Conservation (phyloP, 176 grass and related monocot species). For the Aegilops sharonensis region DNA sequence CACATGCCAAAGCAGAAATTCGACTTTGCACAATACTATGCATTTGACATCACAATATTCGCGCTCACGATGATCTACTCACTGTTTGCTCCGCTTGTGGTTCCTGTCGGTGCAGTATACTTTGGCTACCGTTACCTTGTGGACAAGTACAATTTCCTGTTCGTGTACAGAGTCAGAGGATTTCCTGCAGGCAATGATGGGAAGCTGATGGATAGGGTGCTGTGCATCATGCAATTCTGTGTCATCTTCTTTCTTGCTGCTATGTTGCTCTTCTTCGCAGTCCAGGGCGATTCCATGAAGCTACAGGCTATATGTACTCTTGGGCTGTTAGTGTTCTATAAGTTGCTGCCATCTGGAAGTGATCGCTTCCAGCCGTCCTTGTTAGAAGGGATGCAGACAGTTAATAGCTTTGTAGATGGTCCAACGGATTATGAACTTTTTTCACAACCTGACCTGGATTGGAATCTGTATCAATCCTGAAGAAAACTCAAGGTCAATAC, state of each 20-base stretch:
- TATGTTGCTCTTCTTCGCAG: constrained; percentile 88
- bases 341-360: constrained; percentile 80
- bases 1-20: constrained; percentile 94
- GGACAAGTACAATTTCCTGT: constrained; percentile 99
- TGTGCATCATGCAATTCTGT: constrained; percentile 98
- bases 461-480: constrained; percentile 85
- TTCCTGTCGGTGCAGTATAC: constrained; percentile 87
- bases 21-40: constrained; percentile 98
- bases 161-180: constrained; percentile 92
- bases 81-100: constrained; percentile 81
- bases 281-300: constrained; percentile 88
- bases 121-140: constrained; percentile 99
- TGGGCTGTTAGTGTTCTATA: constrained; percentile 79
- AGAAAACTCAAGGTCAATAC: constrained; percentile 36
- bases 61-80: constrained; percentile 99
- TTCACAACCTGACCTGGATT: constrained; percentile 86
- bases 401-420: constrained; percentile 95
- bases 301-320: constrained; percentile 88
- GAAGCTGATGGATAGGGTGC: constrained; percentile 89
- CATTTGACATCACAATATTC: constrained; percentile 96
- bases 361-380: constrained; percentile 71
- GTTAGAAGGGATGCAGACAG: constrained; percentile 87
- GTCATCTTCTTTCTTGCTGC: constrained; percentile 91
- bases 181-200: constrained; percentile 97
- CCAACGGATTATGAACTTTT: constrained; percentile 94